Conservation (phyloP, 139 green algal genomes). For the Tetradesmus obliquus region DNA sequence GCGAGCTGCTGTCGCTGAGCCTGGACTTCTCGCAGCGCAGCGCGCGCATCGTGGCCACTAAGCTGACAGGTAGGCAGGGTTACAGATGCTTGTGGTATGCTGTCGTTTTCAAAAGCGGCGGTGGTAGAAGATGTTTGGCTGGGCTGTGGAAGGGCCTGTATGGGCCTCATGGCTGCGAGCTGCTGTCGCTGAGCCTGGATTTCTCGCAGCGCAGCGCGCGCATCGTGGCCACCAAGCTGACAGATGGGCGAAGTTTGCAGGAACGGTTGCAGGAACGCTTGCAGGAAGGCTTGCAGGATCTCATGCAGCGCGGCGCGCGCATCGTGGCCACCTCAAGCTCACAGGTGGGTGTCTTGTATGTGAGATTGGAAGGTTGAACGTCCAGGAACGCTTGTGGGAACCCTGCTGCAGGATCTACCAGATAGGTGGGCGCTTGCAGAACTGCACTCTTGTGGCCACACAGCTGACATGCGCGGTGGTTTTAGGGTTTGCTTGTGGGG, state of each 20-base stretch:
- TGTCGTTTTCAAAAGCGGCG: background rate
- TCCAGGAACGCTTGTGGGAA: background rate
- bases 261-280: no score
- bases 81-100: background rate
- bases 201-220: background rate
- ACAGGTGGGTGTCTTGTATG: constrained; percentile 14
- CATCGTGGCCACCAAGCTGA: constrained; percentile 57
- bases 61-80: constrained; percentile 41
- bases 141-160: constrained; percentile 57
- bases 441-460: no score
- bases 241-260: background rate
- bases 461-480: background rate
- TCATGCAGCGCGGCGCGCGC: background rate
- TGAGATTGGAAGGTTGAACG: no score
- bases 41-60: constrained; percentile 53
- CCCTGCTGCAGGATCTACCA: no score
- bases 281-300: constrained; percentile 3
- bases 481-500: constrained; percentile 7
- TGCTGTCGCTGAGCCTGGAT: constrained; percentile 47
- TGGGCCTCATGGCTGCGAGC: constrained; percentile 55
- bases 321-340: constrained; percentile 57
- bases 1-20: constrained; percentile 48
- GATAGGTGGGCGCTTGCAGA: no score
- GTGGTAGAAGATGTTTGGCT: constrained; percentile 7
- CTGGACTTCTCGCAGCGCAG: constrained; percentile 42